Conservation (phyloP, 441 rosid genomes). For the Bocquillonia castaneifolia region DNA sequence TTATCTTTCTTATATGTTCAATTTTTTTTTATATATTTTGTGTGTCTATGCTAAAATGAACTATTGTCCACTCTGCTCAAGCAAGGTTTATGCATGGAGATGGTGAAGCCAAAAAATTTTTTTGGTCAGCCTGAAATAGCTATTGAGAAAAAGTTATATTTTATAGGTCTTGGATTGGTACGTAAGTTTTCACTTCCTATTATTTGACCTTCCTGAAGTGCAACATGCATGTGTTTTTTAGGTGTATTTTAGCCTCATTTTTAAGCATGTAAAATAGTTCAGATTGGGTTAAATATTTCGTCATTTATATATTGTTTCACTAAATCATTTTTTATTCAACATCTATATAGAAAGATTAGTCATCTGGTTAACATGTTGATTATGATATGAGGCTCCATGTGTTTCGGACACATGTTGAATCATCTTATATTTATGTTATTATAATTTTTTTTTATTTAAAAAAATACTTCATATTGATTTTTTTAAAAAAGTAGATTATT, state of each 20-base stretch:
- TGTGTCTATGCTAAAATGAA: too few relatives aligned
- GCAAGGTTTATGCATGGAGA: constrained; percentile 93
- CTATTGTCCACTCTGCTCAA: constrained; percentile 27
- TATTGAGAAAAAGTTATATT: constrained; percentile 86
- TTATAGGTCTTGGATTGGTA: constrained; percentile 95
- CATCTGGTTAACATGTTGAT: constrained; percentile 84
- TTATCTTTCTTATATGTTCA: too few relatives aligned
- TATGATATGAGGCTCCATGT: constrained; percentile 95
- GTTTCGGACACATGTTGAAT: too few relatives aligned
- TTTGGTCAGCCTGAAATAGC: constrained; percentile 86
- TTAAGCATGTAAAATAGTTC: constrained; percentile 10
- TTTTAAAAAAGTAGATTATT: too few relatives aligned
- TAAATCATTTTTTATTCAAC: constrained; percentile 42
- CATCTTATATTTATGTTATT: too few relatives aligned
- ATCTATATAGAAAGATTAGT: constrained; percentile 85
- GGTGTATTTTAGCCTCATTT: too few relatives aligned
- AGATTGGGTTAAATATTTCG: constrained; percentile 10
- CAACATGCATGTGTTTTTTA: too few relatives aligned
- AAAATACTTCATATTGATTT: too few relatives aligned
- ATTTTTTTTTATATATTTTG: too few relatives aligned
- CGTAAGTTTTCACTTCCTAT: constrained; percentile 25
- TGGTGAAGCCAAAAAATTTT: constrained; percentile 87
- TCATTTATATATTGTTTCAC: neutral
- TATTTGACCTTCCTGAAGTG: neutral
- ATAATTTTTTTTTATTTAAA: too few relatives aligned